A percentile compares a stretch with the other conserved stretches of the same genome.
These are phyloP conservation scores for Syzygium aqueum DNA, from an alignment of 345 rosid genomes.

Conservation along the genomic window DNA sequence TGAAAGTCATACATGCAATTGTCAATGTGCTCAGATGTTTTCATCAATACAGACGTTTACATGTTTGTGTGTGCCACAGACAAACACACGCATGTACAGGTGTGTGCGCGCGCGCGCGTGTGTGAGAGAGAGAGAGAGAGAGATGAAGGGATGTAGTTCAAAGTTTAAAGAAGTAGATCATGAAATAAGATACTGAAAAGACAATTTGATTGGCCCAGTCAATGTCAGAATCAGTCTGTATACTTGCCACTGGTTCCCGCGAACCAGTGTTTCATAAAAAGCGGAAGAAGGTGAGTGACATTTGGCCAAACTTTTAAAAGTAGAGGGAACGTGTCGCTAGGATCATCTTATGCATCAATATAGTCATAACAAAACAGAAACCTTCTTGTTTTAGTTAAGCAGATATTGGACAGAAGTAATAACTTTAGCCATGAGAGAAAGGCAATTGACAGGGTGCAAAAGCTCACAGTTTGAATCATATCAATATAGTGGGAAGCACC, in stretches of 20 bases:
- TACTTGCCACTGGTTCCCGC: background rate
- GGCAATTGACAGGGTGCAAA: background rate
- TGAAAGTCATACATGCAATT: background rate
- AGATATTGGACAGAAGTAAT: background rate
- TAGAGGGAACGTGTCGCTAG: background rate
- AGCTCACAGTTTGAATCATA: slow-evolving; percentile 31
- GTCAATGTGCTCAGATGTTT: background rate
- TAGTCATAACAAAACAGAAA: background rate
- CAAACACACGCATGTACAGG: background rate
- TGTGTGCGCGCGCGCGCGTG: background rate
- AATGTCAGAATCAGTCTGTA: background rate
- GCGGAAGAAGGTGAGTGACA: background rate
- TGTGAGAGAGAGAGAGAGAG: background rate
- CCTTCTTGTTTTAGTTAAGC: background rate
- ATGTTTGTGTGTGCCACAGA: background rate
- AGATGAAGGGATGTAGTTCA: background rate
- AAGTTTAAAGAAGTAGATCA: background rate
- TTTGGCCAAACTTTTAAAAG: background rate
- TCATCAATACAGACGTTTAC: background rate
- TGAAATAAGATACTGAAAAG: background rate
- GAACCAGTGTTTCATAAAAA: background rate
- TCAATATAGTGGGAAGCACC: slow-evolving; percentile 52
- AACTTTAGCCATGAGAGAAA: background rate
- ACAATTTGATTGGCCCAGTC: background rate
- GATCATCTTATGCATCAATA: background rate